These are phyloP conservation scores for Emmonsiellopsis sp. DNA, from an alignment of 2,329 filamentous ascomycete genomes.

Conservation along the genomic window DNA sequence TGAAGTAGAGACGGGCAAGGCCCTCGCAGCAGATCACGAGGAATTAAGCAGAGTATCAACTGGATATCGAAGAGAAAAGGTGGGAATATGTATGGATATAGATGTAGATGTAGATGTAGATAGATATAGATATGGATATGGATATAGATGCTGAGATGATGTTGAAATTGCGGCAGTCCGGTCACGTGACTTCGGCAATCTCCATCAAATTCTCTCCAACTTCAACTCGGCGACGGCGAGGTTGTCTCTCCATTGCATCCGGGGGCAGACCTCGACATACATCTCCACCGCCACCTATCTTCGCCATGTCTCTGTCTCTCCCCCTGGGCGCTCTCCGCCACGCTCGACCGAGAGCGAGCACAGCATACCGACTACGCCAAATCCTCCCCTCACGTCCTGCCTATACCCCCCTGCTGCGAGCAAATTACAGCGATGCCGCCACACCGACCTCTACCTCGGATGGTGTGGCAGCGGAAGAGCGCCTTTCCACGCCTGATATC, in stretches of 20 bases:
- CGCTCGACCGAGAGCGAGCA: not conserved
- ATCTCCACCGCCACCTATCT: not conserved
- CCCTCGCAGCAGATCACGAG: not conserved
- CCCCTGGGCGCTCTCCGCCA: not conserved
- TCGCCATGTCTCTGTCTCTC: not conserved
- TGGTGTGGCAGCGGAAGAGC: too few species aligned
- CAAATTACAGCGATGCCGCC: not conserved
- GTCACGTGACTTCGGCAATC: not conserved
- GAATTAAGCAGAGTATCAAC: too few species aligned
- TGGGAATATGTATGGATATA: not conserved
- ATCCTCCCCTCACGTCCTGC: not conserved
- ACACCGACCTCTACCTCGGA: not conserved
- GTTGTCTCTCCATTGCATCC: not conserved
- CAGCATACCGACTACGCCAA: not conserved
- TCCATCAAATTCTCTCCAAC: not conserved
- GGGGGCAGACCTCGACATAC: too few species aligned
- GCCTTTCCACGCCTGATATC: too few species aligned
- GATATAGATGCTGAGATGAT: too few species aligned
- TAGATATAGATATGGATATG: too few species aligned
- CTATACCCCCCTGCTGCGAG: not conserved
- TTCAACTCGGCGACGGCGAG: not conserved
- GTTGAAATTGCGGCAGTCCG: not conserved
- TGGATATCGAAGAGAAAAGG: not conserved
- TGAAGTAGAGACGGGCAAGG: slow-evolving; percentile 19
- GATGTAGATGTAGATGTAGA: too few species aligned